Evolutionary conservation across 257 asterid species (phyloP), one percentile per base, ranked within the genome.

Genomic region (Solanum verrucosum): DNA sequence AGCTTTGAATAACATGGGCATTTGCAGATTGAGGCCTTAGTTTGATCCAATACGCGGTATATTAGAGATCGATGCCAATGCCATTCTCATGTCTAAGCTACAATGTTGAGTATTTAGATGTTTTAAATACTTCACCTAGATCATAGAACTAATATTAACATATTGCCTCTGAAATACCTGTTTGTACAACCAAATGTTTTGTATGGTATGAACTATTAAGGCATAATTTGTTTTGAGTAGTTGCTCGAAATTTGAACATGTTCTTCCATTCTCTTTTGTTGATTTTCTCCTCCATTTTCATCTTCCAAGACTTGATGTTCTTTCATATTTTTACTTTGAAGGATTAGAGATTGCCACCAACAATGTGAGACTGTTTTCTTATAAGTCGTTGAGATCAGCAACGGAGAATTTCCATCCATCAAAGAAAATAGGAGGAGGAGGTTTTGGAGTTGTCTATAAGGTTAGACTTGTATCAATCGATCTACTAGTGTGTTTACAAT

Each of bases 341-440:
- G 86, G 86, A 46, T 79, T 91, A 94, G 98, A 89, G 84, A 90
- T 95, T 87, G 86, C 89, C 8, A 91, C 94, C 75, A 92, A 90
- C 90, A 93, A 94, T 82, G 94, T 93, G 5, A 92, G 91, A 91
- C 88, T 94, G 87, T 92, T 94, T 87, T 88, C 97, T 6, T 91
- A 93, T 81, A 90, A 93, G 73, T 88, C 94, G 5, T 84, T 96
- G 90, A 91, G 94, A 85, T 94, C 98, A 88, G 99, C 99, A 5
- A 94, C 98, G 3, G 88, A 90, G 40, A 87, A 89, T 87, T 96
- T 96, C 86, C 93, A 95, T 78, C 93, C 92, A 71, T 93, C 95
- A 4, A 95, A 94, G 92, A 95, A 84, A 91, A 92, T 95, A 49
- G 99, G 99, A 73, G 87, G 94, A 84, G 99, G 99, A 42, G 99